Conservation (phyloP, 768 basidiomycete genomes). For the Agaricus blazei region DNA sequence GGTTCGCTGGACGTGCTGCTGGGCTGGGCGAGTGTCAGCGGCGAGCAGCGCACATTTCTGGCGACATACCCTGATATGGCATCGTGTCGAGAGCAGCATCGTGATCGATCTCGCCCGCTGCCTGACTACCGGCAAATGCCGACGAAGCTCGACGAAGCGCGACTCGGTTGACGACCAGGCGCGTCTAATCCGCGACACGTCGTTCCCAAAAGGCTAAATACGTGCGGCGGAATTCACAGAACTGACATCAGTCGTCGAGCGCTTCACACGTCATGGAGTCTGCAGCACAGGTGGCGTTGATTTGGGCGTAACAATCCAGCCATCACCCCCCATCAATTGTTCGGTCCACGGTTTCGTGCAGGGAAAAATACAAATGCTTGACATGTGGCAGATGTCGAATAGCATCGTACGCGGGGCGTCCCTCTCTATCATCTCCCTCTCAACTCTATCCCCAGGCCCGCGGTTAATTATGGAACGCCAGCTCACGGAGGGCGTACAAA, state of each 20-base stretch:
- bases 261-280: too few relatives aligned
- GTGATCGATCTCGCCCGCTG: too few relatives aligned
- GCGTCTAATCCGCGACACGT: too few relatives aligned
- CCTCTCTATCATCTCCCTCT: background rate
- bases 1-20: conserved; percentile 9
- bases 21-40: background rate
- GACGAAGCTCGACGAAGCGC: too few relatives aligned
- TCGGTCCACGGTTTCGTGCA: background rate
- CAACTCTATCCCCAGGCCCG: background rate
- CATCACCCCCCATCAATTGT: background rate
- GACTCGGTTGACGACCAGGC: too few relatives aligned
- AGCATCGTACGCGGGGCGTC: background rate
- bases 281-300: too few relatives aligned
- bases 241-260: too few relatives aligned
- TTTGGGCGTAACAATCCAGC: background rate
- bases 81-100: background rate
- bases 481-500: background rate
- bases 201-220: too few relatives aligned
- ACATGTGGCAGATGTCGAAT: background rate
- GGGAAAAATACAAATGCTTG: background rate
- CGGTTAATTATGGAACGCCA: conserved; percentile 4
- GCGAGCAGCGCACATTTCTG: too few relatives aligned
- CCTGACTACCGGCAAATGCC: too few relatives aligned
- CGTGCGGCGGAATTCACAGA: too few relatives aligned
- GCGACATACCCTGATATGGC: conserved; percentile 5